phyloP scores from a whole-genome alignment of 2,329 filamentous ascomycete species.

The Aspergillus glaucus region DNA sequence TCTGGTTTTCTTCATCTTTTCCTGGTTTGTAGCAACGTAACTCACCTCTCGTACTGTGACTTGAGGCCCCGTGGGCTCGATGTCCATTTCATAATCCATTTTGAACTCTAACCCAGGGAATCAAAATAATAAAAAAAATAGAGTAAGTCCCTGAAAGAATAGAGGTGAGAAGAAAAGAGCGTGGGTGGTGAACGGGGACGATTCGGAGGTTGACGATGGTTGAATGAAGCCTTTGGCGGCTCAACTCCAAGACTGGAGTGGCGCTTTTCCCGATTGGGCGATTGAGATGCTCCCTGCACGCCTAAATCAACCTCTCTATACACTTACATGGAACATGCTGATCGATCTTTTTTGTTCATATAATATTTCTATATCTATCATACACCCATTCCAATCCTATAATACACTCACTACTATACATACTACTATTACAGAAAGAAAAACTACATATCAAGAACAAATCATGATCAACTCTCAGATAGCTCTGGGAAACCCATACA shows the following conservation, averaged over 20 bases:
- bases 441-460: not conserved
- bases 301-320: not conserved
- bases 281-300: not conserved
- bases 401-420: not conserved
- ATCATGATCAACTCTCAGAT: not conserved
- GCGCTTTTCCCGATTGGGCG: slow-evolving; percentile 19
- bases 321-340: not conserved
- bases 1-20: not conserved
- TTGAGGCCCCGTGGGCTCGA: slow-evolving; percentile 43
- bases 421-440: not conserved
- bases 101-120: not conserved
- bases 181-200: not conserved
- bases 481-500: not conserved
- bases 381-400: not conserved
- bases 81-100: slow-evolving; percentile 44
- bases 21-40: not conserved
- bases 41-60: slow-evolving; percentile 43
- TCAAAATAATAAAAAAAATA: not conserved
- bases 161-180: not conserved
- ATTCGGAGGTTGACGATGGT: not conserved
- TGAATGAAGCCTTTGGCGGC: not conserved
- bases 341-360: slow-evolving; percentile 1
- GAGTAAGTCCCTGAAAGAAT: not conserved
- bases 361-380: slow-evolving; percentile 3
- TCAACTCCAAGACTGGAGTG: slow-evolving; percentile 1